Percentiles rank a stretch among this genome's conserved stretches.
Conservation (phyloP, 2,329 filamentous ascomycete species). For the Aphanoascus verrucosus region DNA sequence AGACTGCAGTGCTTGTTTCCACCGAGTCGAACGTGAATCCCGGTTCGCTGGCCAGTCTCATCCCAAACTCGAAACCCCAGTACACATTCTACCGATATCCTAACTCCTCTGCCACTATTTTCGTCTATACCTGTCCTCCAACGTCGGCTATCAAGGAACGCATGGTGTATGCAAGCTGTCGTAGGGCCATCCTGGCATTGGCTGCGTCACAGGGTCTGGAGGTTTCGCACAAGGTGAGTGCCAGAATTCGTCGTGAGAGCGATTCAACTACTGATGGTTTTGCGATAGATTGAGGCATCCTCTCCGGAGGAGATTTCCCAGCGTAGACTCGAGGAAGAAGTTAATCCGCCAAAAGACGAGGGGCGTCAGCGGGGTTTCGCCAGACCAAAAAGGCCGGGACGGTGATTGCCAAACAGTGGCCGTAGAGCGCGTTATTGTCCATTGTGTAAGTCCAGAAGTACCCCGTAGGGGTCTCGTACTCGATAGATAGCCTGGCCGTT, state of each 20-base stretch:
- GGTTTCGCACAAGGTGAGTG: conserved; percentile 45
- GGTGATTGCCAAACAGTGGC: conserved; percentile 21
- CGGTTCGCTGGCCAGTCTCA: conserved; percentile 35
- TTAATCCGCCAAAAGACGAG: conserved; percentile 40
- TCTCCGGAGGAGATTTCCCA: conserved; percentile 48
- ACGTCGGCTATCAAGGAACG: conserved; percentile 53
- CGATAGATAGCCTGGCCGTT: background rate
- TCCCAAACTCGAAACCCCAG: conserved; percentile 46
- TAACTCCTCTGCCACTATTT: conserved; percentile 41
- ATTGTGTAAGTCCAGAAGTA: background rate
- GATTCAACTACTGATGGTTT: background rate
- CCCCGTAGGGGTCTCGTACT: background rate
- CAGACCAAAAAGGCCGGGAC: conserved; percentile 53
- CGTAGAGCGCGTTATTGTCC: background rate
- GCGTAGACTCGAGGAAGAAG: conserved; percentile 44
- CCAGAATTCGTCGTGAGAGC: background rate
- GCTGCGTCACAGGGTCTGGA: conserved; percentile 48
- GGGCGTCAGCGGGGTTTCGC: conserved; percentile 46
- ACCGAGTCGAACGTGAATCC: conserved; percentile 36
- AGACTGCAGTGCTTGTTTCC: conserved; percentile 46
- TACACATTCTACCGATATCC: conserved; percentile 52
- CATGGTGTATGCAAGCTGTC: conserved; percentile 54
- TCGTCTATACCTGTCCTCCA: conserved; percentile 55
- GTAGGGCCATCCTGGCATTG: conserved; percentile 43
- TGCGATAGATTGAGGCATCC: conserved; percentile 46